Conservation (phyloP, 2,329 filamentous ascomycete species). For the Geosmithia putterillii region DNA sequence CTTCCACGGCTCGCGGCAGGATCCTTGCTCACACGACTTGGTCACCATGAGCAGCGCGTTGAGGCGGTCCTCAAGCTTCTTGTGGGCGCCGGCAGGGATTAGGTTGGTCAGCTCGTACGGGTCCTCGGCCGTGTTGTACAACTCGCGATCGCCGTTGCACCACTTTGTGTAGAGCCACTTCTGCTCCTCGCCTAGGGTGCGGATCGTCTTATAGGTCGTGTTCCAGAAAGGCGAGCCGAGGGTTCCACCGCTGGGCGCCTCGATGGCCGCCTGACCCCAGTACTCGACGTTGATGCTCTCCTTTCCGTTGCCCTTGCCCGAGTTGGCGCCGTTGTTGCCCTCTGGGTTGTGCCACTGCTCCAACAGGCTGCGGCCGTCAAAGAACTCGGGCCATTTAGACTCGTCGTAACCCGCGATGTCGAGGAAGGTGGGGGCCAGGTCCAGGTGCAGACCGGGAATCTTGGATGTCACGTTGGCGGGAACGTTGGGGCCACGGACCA, state of each 20-base stretch:
- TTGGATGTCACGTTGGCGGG: constrained; percentile 20
- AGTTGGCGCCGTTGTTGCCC: neutral
- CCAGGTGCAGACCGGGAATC: constrained; percentile 35
- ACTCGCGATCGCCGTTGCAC: constrained; percentile 17
- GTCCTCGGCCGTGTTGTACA: constrained; percentile 13
- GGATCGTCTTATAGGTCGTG: constrained; percentile 15
- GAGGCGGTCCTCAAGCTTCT: constrained; percentile 6
- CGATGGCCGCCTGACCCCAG: constrained; percentile 13
- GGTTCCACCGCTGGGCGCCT: constrained; percentile 5
- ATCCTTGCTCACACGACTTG: constrained; percentile 11
- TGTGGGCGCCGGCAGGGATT: constrained; percentile 4
- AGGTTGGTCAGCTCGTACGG: constrained; percentile 6
- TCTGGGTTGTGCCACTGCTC: constrained; percentile 12
- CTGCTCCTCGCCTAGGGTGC: constrained; percentile 10
- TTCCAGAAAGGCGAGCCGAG: constrained; percentile 1
- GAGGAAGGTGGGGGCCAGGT: constrained; percentile 43
- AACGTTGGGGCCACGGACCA: constrained; percentile 35
- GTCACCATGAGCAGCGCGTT: constrained; percentile 13
- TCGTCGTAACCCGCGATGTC: constrained; percentile 14
- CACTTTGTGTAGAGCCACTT: constrained; percentile 13
- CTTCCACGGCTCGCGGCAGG: constrained; percentile 11
- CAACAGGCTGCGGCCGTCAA: constrained; percentile 17
- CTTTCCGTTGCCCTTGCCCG: constrained; percentile 9
- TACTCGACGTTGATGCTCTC: constrained; percentile 33
- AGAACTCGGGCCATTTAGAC: constrained; percentile 9